Conservation (phyloP, 768 basidiomycete species). For the Suillus decipiens region DNA sequence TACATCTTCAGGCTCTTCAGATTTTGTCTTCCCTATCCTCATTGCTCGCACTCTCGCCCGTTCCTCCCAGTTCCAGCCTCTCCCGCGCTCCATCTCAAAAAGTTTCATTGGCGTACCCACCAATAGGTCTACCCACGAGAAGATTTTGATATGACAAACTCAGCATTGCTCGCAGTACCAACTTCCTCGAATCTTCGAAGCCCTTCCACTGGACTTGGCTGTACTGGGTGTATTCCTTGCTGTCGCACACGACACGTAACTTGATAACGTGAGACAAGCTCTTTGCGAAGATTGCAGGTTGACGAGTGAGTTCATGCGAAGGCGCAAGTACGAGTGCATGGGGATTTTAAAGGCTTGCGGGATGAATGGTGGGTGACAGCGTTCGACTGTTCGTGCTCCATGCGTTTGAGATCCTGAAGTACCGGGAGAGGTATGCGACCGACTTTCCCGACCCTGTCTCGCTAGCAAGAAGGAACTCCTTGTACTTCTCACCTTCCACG, state of each 20-base stretch:
- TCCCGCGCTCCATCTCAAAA: slow-evolving; percentile 58
- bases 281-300: slow-evolving; percentile 76
- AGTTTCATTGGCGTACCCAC: slow-evolving; percentile 68
- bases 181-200: slow-evolving; percentile 39
- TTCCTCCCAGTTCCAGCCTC: slow-evolving; percentile 51
- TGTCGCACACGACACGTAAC: slow-evolving; percentile 73
- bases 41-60: slow-evolving; percentile 26
- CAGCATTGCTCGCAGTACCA: slow-evolving; percentile 23
- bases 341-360: slow-evolving; percentile 52
- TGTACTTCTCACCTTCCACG: slow-evolving; percentile 19
- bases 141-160: slow-evolving; percentile 29
- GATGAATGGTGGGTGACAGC: slow-evolving; percentile 17
- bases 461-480: slow-evolving; percentile 71
- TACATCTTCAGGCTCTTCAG: slow-evolving; percentile 25
- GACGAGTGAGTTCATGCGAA: slow-evolving; percentile 87
- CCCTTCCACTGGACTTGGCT: slow-evolving; percentile 36
- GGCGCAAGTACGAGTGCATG: slow-evolving; percentile 83
- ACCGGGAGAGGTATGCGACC: slow-evolving; percentile 88
- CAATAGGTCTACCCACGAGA: slow-evolving; percentile 48
- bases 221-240: slow-evolving; percentile 50
- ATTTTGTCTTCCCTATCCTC: slow-evolving; percentile 27
- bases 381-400: slow-evolving; percentile 42
- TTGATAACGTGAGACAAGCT: slow-evolving; percentile 71
- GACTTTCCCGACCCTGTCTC: slow-evolving; percentile 95
- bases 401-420: slow-evolving; percentile 72